Conservation (phyloP, 305 asterid species). For the Fraxinus floribunda region DNA sequence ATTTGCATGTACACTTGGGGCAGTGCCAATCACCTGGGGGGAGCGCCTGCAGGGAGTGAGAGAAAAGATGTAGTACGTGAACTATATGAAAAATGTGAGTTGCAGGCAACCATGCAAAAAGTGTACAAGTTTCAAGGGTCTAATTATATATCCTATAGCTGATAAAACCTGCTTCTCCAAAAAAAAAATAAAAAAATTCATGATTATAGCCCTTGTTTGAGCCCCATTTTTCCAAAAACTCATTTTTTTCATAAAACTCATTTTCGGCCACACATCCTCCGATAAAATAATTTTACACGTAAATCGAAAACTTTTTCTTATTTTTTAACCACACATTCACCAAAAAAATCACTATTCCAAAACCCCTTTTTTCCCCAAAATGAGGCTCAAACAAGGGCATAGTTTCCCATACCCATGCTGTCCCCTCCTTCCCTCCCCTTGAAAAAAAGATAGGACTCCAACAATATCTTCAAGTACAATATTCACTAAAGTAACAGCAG, state of each 20-base stretch:
- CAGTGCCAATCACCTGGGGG: constrained; percentile 98
- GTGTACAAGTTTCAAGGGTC: background rate
- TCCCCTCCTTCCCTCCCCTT: background rate
- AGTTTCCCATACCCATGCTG: background rate
- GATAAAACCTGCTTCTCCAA: background rate
- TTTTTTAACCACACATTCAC: background rate
- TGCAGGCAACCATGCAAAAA: constrained; percentile 11
- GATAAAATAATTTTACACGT: background rate
- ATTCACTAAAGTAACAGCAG: background rate
- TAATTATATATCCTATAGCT: constrained; percentile 4
- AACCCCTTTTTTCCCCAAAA: too few relatives aligned
- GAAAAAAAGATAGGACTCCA: background rate
- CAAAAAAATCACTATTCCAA: too few relatives aligned
- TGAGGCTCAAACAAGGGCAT: background rate
- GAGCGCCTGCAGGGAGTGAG: constrained; percentile 57
- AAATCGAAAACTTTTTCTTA: too few relatives aligned
- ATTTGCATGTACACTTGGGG: constrained; percentile 83
- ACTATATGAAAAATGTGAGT: constrained; percentile 14
- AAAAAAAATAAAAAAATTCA: background rate
- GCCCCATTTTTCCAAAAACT: background rate
- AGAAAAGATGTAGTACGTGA: constrained; percentile 23
- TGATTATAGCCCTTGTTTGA: background rate
- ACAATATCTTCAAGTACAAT: background rate
- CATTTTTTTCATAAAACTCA: background rate
- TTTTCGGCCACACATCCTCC: background rate